Conservation (phyloP, 208 protist species). For the Sergeia podlipaevii region DNA sequence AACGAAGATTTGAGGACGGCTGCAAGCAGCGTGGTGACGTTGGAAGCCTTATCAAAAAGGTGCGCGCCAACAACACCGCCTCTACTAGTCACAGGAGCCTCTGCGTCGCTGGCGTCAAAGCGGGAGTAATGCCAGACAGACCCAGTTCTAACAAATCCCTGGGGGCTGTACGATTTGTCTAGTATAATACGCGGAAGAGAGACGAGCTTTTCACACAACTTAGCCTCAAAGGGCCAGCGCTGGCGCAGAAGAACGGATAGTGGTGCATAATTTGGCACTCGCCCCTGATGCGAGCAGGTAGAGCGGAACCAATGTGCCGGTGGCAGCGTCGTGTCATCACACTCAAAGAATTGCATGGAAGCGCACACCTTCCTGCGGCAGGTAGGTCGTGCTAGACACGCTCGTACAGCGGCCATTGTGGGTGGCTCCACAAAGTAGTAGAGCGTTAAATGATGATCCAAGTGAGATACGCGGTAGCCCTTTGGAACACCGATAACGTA, state of each 20-base stretch:
- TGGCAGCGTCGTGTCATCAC: constrained; percentile 16
- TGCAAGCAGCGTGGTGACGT: background rate
- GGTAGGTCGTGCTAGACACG: constrained; percentile 8
- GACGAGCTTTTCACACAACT: constrained; percentile 17
- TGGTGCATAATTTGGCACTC: constrained; percentile 21
- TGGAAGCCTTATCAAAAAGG: background rate
- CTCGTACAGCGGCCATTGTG: constrained; percentile 9
- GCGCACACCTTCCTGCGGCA: too few species aligned
- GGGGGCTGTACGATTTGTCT: constrained; percentile 24
- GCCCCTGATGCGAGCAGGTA: constrained; percentile 25
- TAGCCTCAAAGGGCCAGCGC: constrained; percentile 33
- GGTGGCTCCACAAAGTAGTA: constrained; percentile 18
- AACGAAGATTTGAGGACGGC: too few species aligned
- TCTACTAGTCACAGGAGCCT: background rate
- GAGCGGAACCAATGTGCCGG: constrained; percentile 14
- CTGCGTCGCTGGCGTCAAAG: constrained; percentile 4
- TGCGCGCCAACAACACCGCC: background rate
- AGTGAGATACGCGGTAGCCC: constrained; percentile 17
- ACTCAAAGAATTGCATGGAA: constrained; percentile 12
- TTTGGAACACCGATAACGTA: constrained; percentile 29
- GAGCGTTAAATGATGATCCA: constrained; percentile 20
- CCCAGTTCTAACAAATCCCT: constrained; percentile 26
- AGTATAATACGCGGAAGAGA: constrained; percentile 26
- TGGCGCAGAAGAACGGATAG: constrained; percentile 27
- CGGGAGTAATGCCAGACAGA: constrained; percentile 44